Conservation (phyloP, 192 early-diverging fungal species). For the Dissophora ornata region DNA sequence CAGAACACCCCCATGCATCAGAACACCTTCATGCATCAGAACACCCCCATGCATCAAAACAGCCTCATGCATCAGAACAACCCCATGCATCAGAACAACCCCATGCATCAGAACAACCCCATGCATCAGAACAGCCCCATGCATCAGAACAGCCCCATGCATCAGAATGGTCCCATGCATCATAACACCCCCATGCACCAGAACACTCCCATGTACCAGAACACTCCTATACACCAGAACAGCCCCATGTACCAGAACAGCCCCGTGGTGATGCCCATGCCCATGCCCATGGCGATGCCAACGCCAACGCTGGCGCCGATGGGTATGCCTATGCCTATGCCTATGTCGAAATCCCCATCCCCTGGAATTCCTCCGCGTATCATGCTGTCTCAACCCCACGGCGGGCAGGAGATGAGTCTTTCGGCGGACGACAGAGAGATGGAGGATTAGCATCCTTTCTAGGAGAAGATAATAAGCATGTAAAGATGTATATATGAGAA, state of each 20-base stretch:
- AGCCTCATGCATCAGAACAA: constrained; percentile 8
- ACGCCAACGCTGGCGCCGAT: constrained; percentile 18
- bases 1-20: neutral
- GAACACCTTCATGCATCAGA: constrained; percentile 12
- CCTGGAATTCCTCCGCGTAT: constrained; percentile 14
- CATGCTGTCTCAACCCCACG: constrained; percentile 12
- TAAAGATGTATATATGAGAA: neutral
- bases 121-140: neutral
- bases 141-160: constrained; percentile 1
- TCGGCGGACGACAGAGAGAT: neutral
- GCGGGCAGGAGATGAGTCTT: constrained; percentile 22
- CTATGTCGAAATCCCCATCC: constrained; percentile 2
- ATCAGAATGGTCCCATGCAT: too few species aligned
- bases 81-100: neutral
- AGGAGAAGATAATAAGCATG: constrained; percentile 1
- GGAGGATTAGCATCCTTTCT: neutral
- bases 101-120: constrained; percentile 2
- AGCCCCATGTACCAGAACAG: neutral
- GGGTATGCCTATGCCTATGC: constrained; percentile 21
- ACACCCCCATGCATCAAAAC: neutral
- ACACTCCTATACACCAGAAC: constrained; percentile 10
- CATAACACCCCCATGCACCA: constrained; percentile 17
- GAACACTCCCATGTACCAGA: neutral
- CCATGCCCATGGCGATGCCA: constrained; percentile 24
- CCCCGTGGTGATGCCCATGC: constrained; percentile 25